Evolutionary conservation across 1,284 basidiomycete genomes (phyloP).

Genomic region (Cryptococcus sp.): DNA sequence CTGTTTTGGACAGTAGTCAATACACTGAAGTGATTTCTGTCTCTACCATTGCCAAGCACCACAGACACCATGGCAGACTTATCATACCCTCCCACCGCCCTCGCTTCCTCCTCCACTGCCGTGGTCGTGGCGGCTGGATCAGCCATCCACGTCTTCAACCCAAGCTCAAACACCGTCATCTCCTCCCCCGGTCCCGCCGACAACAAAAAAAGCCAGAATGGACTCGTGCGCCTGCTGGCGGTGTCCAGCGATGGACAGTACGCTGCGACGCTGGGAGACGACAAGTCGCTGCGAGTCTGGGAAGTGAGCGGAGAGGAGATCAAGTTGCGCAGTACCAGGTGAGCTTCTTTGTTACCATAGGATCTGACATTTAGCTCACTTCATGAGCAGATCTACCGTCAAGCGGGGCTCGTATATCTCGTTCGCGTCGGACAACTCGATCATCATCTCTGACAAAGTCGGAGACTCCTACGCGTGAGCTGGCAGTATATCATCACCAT

Average conservation of each 20-base stretch:
- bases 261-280: constrained; percentile 70
- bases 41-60: background rate
- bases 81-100: constrained; percentile 25
- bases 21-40: background rate
- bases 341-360: constrained; percentile 22
- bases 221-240: constrained; percentile 64
- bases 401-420: constrained; percentile 32
- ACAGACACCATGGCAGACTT: constrained; percentile 8
- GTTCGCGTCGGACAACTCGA: constrained; percentile 23
- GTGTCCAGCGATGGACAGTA: constrained; percentile 59
- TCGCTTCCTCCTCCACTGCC: constrained; percentile 48
- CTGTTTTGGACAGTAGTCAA: background rate
- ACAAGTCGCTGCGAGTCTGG: constrained; percentile 79
- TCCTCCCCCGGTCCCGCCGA: constrained; percentile 6
- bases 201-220: constrained; percentile 7
- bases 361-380: constrained; percentile 2
- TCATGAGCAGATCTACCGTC: constrained; percentile 6
- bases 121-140: constrained; percentile 64
- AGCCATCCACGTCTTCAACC: constrained; percentile 63
- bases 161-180: constrained; percentile 53
- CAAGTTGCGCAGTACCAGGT: constrained; percentile 66
- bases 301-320: constrained; percentile 59
- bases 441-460: constrained; percentile 50
- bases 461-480: constrained; percentile 47
- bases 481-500: background rate